Base-by-base conservation (phyloP, 805 yeast species). In the Candida mattraensis region DNA sequence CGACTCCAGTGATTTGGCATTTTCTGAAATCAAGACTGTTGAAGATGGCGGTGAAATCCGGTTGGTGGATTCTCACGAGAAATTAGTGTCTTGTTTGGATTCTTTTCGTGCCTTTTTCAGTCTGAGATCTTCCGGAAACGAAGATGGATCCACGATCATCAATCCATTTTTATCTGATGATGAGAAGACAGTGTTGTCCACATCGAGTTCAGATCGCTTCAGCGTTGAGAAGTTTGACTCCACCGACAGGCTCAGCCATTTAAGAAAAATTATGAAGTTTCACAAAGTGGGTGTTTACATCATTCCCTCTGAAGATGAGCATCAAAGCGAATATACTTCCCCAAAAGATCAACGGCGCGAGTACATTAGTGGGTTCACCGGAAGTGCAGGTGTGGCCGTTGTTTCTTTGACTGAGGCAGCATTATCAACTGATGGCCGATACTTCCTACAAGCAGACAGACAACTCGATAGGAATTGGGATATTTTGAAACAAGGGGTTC, bases 331-430 rank as follows among this genome's bases (percentile, higher is more conserved):
- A 63, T 89, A 89, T 51, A 91, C 91, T 6, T 74, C 93, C 0
- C 64, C 72, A 1, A 76, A 82, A 10, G 98, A 91, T 58, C 86
- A 83, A 56, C 76, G 96, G 49, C 70, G 97, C 39, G 83, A 77
- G 36, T 91, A 72, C 51, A 83, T 91, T 18, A 74, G 89, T 5
- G 97, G 88, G 0, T 91, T 91, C 63, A 83, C 91, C 9, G 99
- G 98, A 1, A 80, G 91, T 31, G 95, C 97, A 2, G 99, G 98
- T 16, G 67, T 87, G 15, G 97, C 96, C 1, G 73, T 93, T n/a
- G 72, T 91, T 13, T 80, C 95, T 5, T 50, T 69, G 25, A 61
- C 63, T 19, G 74, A 77, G 30, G 94, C 96, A 10, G 85, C 83
- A 0, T 64, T 93, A 33, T 79, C 95, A 7, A 93, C 99, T 0